Conservation (phyloP, 108 stramenopile species). For the Cylindrotheca closterium region DNA sequence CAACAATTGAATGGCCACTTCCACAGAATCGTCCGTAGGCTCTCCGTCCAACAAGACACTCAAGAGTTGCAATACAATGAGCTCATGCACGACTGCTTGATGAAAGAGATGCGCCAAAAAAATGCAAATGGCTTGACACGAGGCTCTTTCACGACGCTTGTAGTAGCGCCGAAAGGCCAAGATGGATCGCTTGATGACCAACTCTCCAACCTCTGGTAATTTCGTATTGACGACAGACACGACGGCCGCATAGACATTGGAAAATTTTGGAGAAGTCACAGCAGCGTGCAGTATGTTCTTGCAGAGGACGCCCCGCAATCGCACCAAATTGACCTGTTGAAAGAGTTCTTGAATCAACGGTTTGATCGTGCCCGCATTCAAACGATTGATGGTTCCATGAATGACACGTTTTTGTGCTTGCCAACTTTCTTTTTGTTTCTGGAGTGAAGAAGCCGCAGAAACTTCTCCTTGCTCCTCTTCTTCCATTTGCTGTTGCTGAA, state of each 20-base stretch:
- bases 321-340: constrained; percentile 88
- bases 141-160: constrained; percentile 84
- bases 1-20: constrained; percentile 93
- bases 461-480: not conserved
- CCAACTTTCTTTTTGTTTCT: constrained; percentile 86
- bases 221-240: constrained; percentile 96
- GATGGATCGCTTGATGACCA: constrained; percentile 84
- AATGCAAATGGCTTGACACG: constrained; percentile 80
- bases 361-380: constrained; percentile 91
- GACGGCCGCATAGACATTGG: constrained; percentile 88
- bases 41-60: constrained; percentile 92
- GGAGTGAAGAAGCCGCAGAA: not conserved
- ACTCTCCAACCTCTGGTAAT: constrained; percentile 96
- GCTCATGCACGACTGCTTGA: constrained; percentile 95
- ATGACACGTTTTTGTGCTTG: constrained; percentile 87
- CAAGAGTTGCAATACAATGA: constrained; percentile 93
- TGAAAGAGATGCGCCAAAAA: constrained; percentile 97
- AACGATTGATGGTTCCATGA: constrained; percentile 97
- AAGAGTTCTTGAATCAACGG: constrained; percentile 90
- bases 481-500: constrained; percentile 12
- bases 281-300: constrained; percentile 89
- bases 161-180: constrained; percentile 88
- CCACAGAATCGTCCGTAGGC: constrained; percentile 96
- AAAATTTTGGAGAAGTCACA: constrained; percentile 77
- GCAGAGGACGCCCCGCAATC: constrained; percentile 90